These are phyloP conservation scores for Pseudogymnoascus sp. DNA, from an alignment of 2,329 filamentous ascomycete species.

Conservation along the genomic window DNA sequence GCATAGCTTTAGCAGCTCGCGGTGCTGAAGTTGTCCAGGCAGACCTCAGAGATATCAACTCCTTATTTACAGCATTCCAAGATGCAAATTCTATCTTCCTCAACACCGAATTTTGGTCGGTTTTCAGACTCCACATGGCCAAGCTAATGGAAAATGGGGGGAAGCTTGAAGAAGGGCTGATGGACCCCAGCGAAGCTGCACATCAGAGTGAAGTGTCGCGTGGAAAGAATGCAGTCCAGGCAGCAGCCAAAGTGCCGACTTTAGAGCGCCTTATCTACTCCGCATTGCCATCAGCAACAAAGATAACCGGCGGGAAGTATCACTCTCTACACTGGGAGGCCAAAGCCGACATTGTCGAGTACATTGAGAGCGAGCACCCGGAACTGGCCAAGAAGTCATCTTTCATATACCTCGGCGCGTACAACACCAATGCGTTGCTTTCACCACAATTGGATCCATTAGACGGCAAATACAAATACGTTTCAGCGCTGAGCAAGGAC, in stretches of 20 bases:
- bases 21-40: conserved; percentile 23
- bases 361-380: conserved; percentile 21
- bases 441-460: conserved; percentile 16
- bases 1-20: conserved; percentile 12
- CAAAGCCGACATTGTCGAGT: conserved; percentile 25
- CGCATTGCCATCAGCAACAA: conserved; percentile 18
- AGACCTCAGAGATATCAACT: conserved; percentile 18
- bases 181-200: conserved; percentile 11
- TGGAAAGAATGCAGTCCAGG: conserved; percentile 25
- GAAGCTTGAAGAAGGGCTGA: neutral
- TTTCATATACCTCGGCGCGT: conserved; percentile 18
- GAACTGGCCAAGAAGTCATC: conserved; percentile 30
- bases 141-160: neutral
- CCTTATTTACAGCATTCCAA: conserved; percentile 19
- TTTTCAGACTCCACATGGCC: neutral
- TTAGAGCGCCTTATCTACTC: conserved; percentile 24
- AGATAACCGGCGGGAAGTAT: conserved; percentile 20
- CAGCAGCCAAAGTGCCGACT: conserved; percentile 23
- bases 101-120: conserved; percentile 22
- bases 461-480: conserved; percentile 26
- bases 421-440: conserved; percentile 16
- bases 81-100: conserved; percentile 22
- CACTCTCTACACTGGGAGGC: conserved; percentile 26
- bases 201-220: conserved; percentile 16
- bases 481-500: conserved; percentile 22